A percentile compares a stretch with the other conserved stretches of the same genome.
Evolutionary conservation across 768 basidiomycete genomes (phyloP).

Genomic region (Mycena haematopus): DNA sequence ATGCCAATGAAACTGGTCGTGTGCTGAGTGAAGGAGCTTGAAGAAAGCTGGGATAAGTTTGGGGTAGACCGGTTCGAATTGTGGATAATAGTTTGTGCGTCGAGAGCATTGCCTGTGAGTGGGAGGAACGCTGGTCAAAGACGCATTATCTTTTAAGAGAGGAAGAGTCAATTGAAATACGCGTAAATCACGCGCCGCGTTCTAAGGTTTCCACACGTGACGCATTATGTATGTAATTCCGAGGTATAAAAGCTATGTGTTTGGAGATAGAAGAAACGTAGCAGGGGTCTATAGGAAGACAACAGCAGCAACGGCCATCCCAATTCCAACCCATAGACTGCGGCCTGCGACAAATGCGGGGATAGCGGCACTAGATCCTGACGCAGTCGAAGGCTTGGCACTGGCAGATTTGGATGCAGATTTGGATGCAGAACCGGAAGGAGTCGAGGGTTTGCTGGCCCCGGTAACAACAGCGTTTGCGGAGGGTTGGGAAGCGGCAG

Average conservation of each 20-base stretch:
- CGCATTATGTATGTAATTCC: no score
- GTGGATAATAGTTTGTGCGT: constrained; percentile 1
- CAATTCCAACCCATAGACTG: constrained; percentile 22
- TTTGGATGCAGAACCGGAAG: constrained; percentile 32
- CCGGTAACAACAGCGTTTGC: constrained; percentile 22
- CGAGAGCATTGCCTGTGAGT: constrained; percentile 12
- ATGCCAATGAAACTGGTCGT: constrained; percentile 14
- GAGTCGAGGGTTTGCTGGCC: constrained; percentile 30
- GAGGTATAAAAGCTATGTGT: no score
- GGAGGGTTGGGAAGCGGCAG: constrained; percentile 25
- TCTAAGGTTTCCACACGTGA: neutral
- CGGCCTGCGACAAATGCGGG: constrained; percentile 7
- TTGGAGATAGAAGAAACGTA: neutral
- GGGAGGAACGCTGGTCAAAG: neutral
- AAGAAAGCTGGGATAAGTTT: neutral
- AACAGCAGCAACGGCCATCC: constrained; percentile 43
- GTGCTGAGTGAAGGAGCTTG: constrained; percentile 13
- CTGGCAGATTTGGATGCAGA: constrained; percentile 24
- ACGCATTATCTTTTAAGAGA: constrained; percentile 17
- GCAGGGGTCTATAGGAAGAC: constrained; percentile 41
- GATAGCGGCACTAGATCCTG: constrained; percentile 33
- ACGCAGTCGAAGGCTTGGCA: constrained; percentile 29
- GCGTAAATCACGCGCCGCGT: constrained; percentile 3
- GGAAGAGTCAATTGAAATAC: constrained; percentile 14
- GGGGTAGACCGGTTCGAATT: constrained; percentile 7